Conservation (phyloP, 164 flowering plant genomes). For the Buxus sempervirens region DNA sequence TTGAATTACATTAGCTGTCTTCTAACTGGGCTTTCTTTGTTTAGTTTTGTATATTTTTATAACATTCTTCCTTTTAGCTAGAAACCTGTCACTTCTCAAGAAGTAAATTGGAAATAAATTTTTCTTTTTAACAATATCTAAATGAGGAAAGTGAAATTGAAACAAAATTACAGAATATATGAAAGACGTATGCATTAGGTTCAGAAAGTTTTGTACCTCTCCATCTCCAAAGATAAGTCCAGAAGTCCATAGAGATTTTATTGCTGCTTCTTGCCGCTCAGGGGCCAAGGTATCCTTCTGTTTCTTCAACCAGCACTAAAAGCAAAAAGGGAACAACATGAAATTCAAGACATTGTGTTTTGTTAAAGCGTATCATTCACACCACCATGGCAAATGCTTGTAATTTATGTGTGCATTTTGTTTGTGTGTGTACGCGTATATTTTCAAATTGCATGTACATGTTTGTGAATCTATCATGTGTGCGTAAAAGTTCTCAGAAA, state of each 20-base stretch:
- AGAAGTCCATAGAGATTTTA: slow-evolving; percentile 75
- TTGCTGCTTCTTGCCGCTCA: slow-evolving; percentile 53
- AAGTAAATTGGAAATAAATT: too few relatives aligned
- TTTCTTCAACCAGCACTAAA: slow-evolving; percentile 98
- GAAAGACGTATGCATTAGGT: not conserved
- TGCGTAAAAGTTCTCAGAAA: too few relatives aligned
- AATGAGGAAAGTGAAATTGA: too few relatives aligned
- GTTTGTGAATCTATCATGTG: too few relatives aligned
- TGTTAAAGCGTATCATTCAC: not conserved
- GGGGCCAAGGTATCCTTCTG: slow-evolving; percentile 76
- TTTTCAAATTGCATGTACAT: too few relatives aligned
- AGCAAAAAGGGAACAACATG: not conserved
- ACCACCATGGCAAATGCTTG: not conserved
- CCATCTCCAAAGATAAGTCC: slow-evolving; percentile 86
- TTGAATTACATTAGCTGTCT: not conserved
- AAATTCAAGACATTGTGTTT: not conserved
- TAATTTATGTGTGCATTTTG: too few relatives aligned
- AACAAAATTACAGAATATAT: not conserved
- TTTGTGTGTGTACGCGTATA: too few relatives aligned
- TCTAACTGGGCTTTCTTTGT: not conserved
- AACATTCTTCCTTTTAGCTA: not conserved
- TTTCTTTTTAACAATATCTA: too few relatives aligned
- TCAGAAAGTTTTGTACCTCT: slow-evolving; percentile 45
- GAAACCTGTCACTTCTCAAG: not conserved
- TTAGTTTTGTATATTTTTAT: too few relatives aligned